Percentiles rank a stretch among this genome's conserved stretches.
Evolutionary conservation across 2,329 filamentous ascomycete genomes (phyloP).

Genomic region (Fusarium sp.): DNA sequence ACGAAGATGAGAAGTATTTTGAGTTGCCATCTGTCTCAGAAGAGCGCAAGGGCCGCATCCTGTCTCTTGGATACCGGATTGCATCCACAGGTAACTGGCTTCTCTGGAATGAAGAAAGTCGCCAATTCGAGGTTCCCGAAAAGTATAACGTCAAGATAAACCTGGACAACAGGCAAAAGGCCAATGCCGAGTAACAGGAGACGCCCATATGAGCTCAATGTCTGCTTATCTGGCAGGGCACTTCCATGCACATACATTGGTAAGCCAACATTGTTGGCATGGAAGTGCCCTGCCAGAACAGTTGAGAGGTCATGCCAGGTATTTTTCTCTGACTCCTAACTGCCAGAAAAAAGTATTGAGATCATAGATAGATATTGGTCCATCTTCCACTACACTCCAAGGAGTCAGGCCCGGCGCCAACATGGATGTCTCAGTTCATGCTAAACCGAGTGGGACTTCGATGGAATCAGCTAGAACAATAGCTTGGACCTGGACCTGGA

Average conservation of each 20-base stretch:
- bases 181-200: slow-evolving; percentile 24
- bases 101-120: slow-evolving; percentile 49
- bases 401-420: background rate
- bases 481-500: background rate
- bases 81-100: slow-evolving; percentile 55
- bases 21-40: slow-evolving; percentile 67
- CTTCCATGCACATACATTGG: background rate
- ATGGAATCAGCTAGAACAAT: background rate
- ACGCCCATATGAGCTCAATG: background rate
- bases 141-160: slow-evolving; percentile 44
- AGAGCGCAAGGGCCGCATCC: slow-evolving; percentile 64
- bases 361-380: background rate
- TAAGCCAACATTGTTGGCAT: background rate
- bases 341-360: background rate
- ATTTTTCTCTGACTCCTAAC: background rate
- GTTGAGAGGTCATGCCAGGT: background rate
- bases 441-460: background rate
- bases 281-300: background rate
- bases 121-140: slow-evolving; percentile 51
- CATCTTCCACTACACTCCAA: background rate
- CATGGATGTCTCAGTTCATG: background rate
- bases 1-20: slow-evolving; percentile 73
- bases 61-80: slow-evolving; percentile 64
- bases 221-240: background rate
- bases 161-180: background rate